Evolutionary conservation across 176 grass and related monocot species (phyloP).

Genomic region (Rhynchospora breviuscula): DNA sequence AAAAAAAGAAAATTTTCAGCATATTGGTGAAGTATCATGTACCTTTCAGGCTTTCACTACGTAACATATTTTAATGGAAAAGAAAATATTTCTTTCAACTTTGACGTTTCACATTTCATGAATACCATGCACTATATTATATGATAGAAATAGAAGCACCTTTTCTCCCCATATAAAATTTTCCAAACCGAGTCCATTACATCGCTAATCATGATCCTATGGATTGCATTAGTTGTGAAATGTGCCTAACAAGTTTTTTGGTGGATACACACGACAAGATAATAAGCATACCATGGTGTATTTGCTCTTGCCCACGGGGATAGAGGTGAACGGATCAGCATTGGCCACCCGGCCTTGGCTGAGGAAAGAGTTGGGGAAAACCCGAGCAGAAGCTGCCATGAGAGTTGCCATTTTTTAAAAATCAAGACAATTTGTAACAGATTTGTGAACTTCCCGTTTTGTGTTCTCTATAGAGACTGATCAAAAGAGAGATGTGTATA

Average conservation of each 20-base stretch:
- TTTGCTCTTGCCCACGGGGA: conserved; percentile 46
- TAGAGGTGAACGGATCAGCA: conserved; percentile 35
- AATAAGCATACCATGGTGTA: conserved; percentile 65
- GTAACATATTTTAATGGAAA: background rate
- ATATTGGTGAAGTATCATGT: background rate
- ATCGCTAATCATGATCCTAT: too few species aligned
- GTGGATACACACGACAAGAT: background rate
- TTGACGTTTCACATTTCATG: background rate
- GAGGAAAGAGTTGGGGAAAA: conserved; percentile 52
- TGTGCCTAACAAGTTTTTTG: background rate
- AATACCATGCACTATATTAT: background rate
- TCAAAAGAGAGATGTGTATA: conserved; percentile 27
- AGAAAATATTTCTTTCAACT: background rate
- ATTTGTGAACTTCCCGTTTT: conserved; percentile 2
- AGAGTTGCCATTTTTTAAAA: conserved; percentile 32
- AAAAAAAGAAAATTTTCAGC: background rate
- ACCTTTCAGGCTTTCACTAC: background rate
- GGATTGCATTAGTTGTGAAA: background rate
- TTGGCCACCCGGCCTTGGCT: conserved; percentile 51
- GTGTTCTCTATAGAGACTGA: background rate
- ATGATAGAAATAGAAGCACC: background rate
- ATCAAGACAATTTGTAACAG: background rate
- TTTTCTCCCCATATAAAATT: too few species aligned
- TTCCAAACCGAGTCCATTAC: too few species aligned
- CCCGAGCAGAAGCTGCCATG: conserved; percentile 51